Conservation (phyloP, 768 basidiomycete genomes). For the Suillus sp. region DNA sequence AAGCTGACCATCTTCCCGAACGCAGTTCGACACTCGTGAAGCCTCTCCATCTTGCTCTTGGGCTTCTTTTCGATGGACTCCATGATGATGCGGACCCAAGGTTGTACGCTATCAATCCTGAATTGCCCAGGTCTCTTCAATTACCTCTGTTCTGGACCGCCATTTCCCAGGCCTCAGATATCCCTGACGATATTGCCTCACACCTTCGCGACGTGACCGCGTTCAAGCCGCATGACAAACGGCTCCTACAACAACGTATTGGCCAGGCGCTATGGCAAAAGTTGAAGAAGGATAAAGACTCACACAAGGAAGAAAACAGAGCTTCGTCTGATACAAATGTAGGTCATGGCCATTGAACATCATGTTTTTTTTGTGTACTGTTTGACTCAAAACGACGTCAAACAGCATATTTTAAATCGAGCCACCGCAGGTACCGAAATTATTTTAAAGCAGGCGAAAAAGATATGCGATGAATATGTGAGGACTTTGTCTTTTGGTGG, state of each 20-base stretch:
- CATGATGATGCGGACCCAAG: background rate
- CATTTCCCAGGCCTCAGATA: slow-evolving; percentile 9
- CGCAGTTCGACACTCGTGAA: slow-evolving; percentile 1
- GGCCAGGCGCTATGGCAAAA: slow-evolving; percentile 13
- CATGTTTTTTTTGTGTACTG: background rate
- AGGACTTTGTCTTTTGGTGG: background rate
- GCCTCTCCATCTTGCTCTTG: slow-evolving; percentile 13
- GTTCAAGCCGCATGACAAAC: background rate
- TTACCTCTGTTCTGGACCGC: slow-evolving; percentile 16
- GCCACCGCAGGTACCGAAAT: background rate
- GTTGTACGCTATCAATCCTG: background rate
- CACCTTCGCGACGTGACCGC: background rate
- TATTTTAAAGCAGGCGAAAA: slow-evolving; percentile 2
- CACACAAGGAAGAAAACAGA: background rate
- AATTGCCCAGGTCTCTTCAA: slow-evolving; percentile 10
- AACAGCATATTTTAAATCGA: slow-evolving; percentile 1
- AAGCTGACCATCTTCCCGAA: background rate
- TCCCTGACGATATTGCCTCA: slow-evolving; percentile 1
- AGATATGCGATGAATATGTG: slow-evolving; percentile 2
- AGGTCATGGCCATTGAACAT: background rate
- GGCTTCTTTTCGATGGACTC: slow-evolving; percentile 13
- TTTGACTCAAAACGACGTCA: background rate
- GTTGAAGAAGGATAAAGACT: slow-evolving; percentile 1
- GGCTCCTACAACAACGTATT: slow-evolving; percentile 4
- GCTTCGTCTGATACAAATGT: slow-evolving; percentile 4